phyloP scores from a whole-genome alignment of 2,329 filamentous ascomycete genomes.

The Colletotrichum sp. region DNA sequence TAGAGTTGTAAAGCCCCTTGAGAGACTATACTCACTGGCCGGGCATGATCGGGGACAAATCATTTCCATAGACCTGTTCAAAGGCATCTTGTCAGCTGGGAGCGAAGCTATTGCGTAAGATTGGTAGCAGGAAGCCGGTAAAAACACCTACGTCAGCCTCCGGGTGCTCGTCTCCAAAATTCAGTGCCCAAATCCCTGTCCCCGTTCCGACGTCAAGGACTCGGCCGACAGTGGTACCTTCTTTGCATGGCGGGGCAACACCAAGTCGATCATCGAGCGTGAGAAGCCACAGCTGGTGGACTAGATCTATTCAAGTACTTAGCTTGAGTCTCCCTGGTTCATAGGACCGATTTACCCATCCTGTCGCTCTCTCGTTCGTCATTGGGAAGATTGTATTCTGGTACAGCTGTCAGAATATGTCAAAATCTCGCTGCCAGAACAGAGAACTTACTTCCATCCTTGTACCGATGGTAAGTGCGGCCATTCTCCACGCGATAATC shows the following conservation, averaged over 20 bases:
- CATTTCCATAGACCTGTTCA: not conserved
- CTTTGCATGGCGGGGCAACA: not conserved
- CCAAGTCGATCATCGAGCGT: not conserved
- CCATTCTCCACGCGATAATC: not conserved
- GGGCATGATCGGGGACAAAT: not conserved
- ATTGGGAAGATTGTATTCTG: not conserved
- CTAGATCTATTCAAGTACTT: accelerated
- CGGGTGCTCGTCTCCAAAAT: not conserved
- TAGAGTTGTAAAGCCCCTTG: not conserved
- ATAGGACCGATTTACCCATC: not conserved
- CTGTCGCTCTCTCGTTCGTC: not conserved
- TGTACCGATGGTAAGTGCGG: not conserved
- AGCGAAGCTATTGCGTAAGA: not conserved
- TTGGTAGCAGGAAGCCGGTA: not conserved
- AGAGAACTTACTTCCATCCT: not conserved
- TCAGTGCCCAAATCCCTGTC: not conserved
- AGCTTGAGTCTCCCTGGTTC: not conserved
- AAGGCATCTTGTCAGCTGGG: not conserved
- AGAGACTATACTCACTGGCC: not conserved
- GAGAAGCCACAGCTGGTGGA: not conserved
- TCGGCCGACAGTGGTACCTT: not conserved
- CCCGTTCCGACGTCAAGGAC: not conserved
- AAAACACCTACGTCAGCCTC: not conserved
- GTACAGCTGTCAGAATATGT: not conserved
- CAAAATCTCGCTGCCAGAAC: not conserved